Percentiles rank a stretch among this genome's conserved stretches.
Conservation (phyloP, 305 asterid species). For the Solanum hybrid region DNA sequence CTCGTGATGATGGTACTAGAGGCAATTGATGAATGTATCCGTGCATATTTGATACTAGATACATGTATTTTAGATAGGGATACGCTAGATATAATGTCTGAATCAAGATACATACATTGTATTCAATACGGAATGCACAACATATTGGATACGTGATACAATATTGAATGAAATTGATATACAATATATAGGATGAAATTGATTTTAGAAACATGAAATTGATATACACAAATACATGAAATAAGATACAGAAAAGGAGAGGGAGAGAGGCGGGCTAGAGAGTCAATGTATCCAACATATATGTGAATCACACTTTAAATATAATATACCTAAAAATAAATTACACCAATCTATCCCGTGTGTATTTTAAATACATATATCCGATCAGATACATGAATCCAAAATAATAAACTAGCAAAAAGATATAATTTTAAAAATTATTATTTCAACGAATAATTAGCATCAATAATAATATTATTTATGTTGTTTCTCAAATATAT, state of each 20-base stretch:
- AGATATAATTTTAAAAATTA: no score
- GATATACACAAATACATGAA: background rate
- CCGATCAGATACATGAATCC: background rate
- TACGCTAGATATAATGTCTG: background rate
- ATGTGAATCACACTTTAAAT: background rate
- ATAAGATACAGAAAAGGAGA: background rate
- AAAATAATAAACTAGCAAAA: background rate
- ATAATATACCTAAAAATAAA: no score
- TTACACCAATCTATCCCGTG: background rate
- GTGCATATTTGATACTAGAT: background rate
- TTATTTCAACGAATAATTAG: no score
- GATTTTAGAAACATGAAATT: background rate
- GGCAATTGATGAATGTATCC: background rate
- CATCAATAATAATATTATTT: background rate
- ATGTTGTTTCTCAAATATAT: background rate
- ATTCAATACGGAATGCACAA: background rate
- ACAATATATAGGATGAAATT: no score
- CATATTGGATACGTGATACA: background rate
- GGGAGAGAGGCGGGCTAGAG: background rate
- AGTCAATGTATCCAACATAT: no score
- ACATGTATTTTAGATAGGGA: background rate
- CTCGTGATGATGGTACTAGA: background rate
- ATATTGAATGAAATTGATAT: background rate
- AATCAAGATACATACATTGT: no score
- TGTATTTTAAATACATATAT: no score